Base-by-base conservation (phyloP, 148 eudicot genomes). In the Amaranthus cruentus region DNA sequence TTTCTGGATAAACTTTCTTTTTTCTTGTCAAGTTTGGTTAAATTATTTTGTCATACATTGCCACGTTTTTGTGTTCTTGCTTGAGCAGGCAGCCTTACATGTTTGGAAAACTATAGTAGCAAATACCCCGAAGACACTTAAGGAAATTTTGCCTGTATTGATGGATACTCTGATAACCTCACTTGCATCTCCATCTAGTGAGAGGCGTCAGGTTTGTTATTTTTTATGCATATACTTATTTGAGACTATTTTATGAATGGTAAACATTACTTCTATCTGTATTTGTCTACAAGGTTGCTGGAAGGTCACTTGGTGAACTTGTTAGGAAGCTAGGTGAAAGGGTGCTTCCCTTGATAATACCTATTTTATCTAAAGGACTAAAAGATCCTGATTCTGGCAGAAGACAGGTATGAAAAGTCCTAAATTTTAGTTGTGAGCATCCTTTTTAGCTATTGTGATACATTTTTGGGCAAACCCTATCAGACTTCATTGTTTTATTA, bases 41-140 rank as follows among this genome's bases (percentile, higher is more conserved):
- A 18, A 5, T 9, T 42, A 60, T 38, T 43, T 8, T 63, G 47
- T 60, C 62, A 48, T 0, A 51, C 48, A 44, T 43, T 59, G 44
- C 38, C 49, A 52, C 56, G 56, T 74, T 58, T 47, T 43, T 62
- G 48, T 52, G 9, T 71, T 72, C 43, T 50, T 72, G 62, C 42
- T 57, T 63, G 74, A 47, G 38, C 83, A 95, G 98, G 96, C 97
- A 79, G 98, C 98, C 46, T 83, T 95, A 77, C 98, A 95, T 82
- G 98, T 95, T 69, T 95, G 98, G 98, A 95, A 95, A 84, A 95
- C 98, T 28, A 89, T 95, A 21, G 98, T 95, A 59, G 98, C 78
- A 79, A 95, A 95, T 84, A 95, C 98, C 58, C 98, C 98, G 7
- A 95, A 90, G 83, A 95, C 98, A 14, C 85, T 95, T 59, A 95